Conservation (phyloP, 2,329 filamentous ascomycete species). For the Rhinocladiella mackenziei region DNA sequence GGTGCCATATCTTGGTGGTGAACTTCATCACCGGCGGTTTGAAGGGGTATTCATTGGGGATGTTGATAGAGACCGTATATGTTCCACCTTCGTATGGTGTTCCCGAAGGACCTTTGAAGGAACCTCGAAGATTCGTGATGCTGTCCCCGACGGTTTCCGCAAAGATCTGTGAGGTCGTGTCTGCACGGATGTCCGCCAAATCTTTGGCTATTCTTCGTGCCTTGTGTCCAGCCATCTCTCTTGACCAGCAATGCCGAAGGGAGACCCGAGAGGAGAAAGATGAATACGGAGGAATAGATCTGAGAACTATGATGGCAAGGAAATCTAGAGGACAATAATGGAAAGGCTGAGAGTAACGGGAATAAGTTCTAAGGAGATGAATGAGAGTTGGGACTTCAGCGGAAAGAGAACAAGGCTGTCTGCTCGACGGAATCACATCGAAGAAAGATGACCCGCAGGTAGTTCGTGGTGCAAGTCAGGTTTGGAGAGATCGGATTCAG, state of each 20-base stretch:
- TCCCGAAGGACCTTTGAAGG: slow-evolving; percentile 81
- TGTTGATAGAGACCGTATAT: slow-evolving; percentile 77
- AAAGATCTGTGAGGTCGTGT: slow-evolving; percentile 71
- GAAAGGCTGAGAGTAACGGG: not conserved
- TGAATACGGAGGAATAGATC: not conserved
- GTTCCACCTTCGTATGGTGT: slow-evolving; percentile 88
- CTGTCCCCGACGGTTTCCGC: slow-evolving; percentile 64
- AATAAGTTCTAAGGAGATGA: not conserved
- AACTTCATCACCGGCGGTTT: slow-evolving; percentile 88
- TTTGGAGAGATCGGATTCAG: slow-evolving; percentile 1
- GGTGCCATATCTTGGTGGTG: slow-evolving; percentile 92
- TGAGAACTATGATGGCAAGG: not conserved
- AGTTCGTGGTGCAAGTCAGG: not conserved
- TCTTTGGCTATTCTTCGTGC: slow-evolving; percentile 53
- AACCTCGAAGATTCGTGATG: slow-evolving; percentile 76
- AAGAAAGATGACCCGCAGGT: slow-evolving; percentile 11
- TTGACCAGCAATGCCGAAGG: not conserved
- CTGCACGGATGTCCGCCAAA: slow-evolving; percentile 50
- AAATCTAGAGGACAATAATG: not conserved
- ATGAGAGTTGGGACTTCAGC: not conserved
- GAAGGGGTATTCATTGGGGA: slow-evolving; percentile 88
- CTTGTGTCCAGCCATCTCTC: slow-evolving; percentile 53
- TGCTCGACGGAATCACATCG: slow-evolving; percentile 21
- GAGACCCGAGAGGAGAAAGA: not conserved
- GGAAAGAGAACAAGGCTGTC: not conserved